Conservation (phyloP, 2,329 filamentous ascomycete species). For the Conoideocrella luteorostrata region DNA sequence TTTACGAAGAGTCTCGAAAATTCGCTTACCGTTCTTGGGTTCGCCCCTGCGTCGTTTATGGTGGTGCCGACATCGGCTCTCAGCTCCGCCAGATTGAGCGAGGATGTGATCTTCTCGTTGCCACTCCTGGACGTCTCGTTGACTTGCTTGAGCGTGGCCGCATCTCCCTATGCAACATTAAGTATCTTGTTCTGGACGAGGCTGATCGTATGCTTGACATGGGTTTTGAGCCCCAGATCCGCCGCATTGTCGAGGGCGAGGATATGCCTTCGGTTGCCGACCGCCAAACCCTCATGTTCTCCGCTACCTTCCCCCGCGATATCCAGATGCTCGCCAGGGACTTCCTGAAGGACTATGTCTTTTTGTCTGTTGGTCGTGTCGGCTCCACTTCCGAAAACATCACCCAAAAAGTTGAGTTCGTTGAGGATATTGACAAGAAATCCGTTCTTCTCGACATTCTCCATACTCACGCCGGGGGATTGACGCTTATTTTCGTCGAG, state of each 20-base stretch:
- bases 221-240: slow-evolving; percentile 99
- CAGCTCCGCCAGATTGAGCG: slow-evolving; percentile 97
- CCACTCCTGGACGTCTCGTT: slow-evolving; percentile 93
- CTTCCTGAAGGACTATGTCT: slow-evolving; percentile 98
- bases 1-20: slow-evolving; percentile 95
- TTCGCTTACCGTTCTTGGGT: slow-evolving; percentile 99
- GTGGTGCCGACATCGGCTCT: slow-evolving; percentile 96
- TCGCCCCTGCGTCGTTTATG: slow-evolving; percentile 95
- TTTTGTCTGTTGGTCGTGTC: slow-evolving; percentile 96
- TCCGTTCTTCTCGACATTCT: slow-evolving; percentile 96
- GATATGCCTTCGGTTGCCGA: slow-evolving; percentile 83
- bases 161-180: slow-evolving; percentile 97
- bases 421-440: slow-evolving; percentile 95
- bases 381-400: slow-evolving; percentile 99
- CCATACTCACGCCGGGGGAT: slow-evolving; percentile 81
- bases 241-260: slow-evolving; percentile 95
- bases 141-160: slow-evolving; percentile 97
- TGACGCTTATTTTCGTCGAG: slow-evolving; percentile 97
- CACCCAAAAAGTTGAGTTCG: slow-evolving; percentile 96
- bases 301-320: slow-evolving; percentile 96
- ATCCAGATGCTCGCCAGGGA: slow-evolving; percentile 99
- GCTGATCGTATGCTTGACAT: slow-evolving; percentile 99
- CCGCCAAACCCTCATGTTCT: slow-evolving; percentile 99
- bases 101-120: slow-evolving; percentile 93
- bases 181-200: slow-evolving; percentile 97